Conservation (phyloP, 305 asterid species). For the Fraxinus latifolia region DNA sequence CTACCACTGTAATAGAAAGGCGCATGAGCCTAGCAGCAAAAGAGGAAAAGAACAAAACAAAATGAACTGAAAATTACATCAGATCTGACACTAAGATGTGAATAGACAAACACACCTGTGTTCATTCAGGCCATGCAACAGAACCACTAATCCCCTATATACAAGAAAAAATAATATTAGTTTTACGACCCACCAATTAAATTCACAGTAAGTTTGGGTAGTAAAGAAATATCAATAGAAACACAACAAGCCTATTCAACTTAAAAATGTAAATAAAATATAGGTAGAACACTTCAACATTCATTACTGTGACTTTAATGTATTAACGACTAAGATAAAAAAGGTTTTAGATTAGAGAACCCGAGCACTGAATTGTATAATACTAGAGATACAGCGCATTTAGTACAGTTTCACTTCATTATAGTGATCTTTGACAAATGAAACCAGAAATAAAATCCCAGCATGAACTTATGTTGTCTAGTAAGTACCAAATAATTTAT, state of each 20-base stretch:
- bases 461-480: neutral
- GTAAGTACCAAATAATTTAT: neutral
- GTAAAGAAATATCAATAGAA: neutral
- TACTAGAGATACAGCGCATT: neutral
- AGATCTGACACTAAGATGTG: neutral
- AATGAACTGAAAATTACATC: constrained; percentile 3
- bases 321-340: neutral
- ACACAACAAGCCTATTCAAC: neutral
- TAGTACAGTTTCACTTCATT: neutral
- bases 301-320: neutral
- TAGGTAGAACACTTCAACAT: neutral
- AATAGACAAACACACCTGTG: constrained; percentile 59
- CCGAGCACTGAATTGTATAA: neutral
- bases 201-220: neutral
- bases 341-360: neutral
- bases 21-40: constrained; percentile 9
- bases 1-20: constrained; percentile 62
- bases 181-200: neutral
- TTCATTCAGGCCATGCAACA: constrained; percentile 88
- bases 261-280: neutral
- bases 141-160: constrained; percentile 72
- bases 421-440: neutral
- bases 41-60: neutral
- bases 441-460: neutral
- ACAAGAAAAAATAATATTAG: constrained; percentile 15